Evolutionary conservation across 140 eudicot genomes (phyloP).

Genomic region (Senecio squalidus): DNA sequence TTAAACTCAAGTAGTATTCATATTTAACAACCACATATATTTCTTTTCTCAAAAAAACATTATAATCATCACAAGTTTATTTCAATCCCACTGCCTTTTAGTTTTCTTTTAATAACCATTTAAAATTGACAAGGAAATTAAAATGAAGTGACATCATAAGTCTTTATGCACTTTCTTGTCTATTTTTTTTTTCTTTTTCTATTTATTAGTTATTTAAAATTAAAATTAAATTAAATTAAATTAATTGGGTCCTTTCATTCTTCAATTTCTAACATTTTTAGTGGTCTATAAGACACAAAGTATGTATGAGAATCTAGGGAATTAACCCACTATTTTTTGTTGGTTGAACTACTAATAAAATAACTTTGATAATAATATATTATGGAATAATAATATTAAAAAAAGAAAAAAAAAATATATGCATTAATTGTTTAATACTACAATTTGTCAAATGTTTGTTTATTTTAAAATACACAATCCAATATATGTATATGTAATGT

Average conservation of each 20-base stretch:
- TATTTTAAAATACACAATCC: too few relatives aligned
- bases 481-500: too few relatives aligned
- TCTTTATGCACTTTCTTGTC: neutral
- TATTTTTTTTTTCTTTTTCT: neutral
- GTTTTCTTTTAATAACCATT: neutral
- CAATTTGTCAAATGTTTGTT: too few relatives aligned
- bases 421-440: too few relatives aligned
- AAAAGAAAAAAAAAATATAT: too few relatives aligned
- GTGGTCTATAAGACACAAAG: slow-evolving; percentile 15
- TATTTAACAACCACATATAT: too few relatives aligned
- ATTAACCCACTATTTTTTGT: slow-evolving; percentile 7
- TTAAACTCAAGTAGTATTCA: too few relatives aligned
- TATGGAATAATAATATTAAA: neutral
- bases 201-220: neutral
- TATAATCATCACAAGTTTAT: too few relatives aligned
- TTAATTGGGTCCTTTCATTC: neutral
- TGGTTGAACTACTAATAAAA: slow-evolving; percentile 17
- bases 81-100: too few relatives aligned
- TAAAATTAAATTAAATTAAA: neutral
- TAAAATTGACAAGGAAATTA: neutral
- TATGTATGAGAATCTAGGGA: slow-evolving; percentile 1
- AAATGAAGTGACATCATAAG: neutral
- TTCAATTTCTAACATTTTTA: slow-evolving; percentile 11
- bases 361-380: neutral
- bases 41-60: too few relatives aligned